Conservation (phyloP, 2,329 filamentous ascomycete species). For the Tolypocladium nubicola region DNA sequence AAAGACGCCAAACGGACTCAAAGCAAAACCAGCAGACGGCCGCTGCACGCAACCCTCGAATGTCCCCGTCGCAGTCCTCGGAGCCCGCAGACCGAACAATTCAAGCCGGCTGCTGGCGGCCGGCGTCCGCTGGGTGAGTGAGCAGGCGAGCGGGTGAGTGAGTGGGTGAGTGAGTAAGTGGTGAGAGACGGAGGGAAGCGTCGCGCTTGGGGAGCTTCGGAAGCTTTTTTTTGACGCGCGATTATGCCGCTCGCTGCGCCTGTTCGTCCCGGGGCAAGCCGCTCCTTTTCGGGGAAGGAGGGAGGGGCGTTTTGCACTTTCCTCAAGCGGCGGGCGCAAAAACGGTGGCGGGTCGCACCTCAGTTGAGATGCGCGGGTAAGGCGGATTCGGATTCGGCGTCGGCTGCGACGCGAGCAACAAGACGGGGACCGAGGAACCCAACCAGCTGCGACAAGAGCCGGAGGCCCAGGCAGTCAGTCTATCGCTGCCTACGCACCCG, state of each 20-base stretch:
- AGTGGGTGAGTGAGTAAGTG: background rate
- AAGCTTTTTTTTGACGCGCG: constrained; percentile 17
- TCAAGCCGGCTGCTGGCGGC: background rate
- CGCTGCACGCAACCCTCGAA: background rate
- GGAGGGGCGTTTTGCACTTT: background rate
- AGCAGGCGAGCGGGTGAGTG: background rate
- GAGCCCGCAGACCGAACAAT: background rate
- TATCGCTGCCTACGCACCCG: background rate
- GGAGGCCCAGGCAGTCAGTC: no score
- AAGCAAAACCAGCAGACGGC: background rate
- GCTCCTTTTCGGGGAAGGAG: constrained; percentile 4
- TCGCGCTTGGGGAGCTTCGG: constrained; percentile 16
- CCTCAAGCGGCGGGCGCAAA: background rate
- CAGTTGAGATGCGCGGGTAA: background rate
- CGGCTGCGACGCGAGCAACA: background rate
- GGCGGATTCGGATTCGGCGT: background rate
- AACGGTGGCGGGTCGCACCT: background rate
- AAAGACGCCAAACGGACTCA: background rate
- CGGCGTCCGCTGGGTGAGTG: background rate
- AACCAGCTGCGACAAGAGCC: background rate
- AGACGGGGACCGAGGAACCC: background rate
- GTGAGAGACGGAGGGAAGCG: constrained; percentile 9
- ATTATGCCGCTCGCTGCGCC: constrained; percentile 16
- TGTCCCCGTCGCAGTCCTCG: background rate
- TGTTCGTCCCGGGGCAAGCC: constrained; percentile 12